Evolutionary conservation across 495 filamentous ascomycete species (phyloP), one percentile per base, ranked within the genome.

Genomic region (Xylaria acuta): DNA sequence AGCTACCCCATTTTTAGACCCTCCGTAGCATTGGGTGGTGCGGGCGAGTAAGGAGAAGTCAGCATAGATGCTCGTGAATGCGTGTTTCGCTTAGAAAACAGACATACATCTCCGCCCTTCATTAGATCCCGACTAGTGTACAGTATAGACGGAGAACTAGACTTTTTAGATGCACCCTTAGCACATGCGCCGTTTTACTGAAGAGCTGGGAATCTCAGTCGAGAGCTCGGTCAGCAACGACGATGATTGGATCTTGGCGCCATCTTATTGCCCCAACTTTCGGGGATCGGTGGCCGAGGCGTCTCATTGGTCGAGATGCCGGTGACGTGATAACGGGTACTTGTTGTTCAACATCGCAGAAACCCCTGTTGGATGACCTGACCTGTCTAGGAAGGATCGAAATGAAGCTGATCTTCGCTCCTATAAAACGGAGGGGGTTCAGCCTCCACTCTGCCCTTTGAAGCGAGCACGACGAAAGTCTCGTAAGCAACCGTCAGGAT

Each of bases 401-500:
- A 36, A 62, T 38, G 41, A 70, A 60, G 56, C 12, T 51, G 18
- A 41, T 67, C 67, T 11, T 43, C 38, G 20, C 30, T 62, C 27
- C n/a, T 66, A 77, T 77, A 75, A 72, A 75, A 54, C 56, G 59
- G 36, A 45, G 6, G 70, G 69, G 45, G 68, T 38, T 3, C 71
- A 72, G 71, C 27, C 70, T 36, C 67, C 73, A 27, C 75, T 75
- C 64, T 62, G 16, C 54, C 67, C 41, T 36, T 64, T 16, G 9
- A 54, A 41, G 76, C 64, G 80, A 81, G 64, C 79, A 75, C 63
- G 82, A 82, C 53, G 78, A 77, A 62, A 72, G 75, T 69, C 67
- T 78, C 7, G 76, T 79, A 18, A n/a, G 79, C 75, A 41, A 82
- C 79, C 40, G 80, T 25, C 25, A 40, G 67, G 34, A 80, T 80